Evolutionary conservation across 2,329 filamentous ascomycete genomes (phyloP), one percentile per base, ranked within the genome.

Genomic region (Chrysoporthe cubensis): DNA sequence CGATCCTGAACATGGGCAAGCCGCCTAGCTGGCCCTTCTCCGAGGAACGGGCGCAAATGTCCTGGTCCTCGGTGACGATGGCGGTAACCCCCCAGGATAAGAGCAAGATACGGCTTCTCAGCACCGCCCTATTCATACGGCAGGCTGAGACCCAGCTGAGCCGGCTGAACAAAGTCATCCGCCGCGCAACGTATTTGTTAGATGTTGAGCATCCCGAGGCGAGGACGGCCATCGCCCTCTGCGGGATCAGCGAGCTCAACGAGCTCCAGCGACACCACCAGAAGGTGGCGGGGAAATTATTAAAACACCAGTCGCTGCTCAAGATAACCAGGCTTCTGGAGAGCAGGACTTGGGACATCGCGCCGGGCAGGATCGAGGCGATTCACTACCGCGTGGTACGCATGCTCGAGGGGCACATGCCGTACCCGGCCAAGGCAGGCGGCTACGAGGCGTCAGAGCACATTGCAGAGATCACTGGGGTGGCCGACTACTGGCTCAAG

Each of bases 221-320:
- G 11, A 44, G 42, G 43, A 26, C 58, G 5, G 21, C 32, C 1
- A 48, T 43, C 37, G 68, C 68, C 6, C 37, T 21, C 9, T 57
- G 52, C 44, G 62, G 62, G 4, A 32, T 52, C 1, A 34, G 40
- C 9, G 64, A 67, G 32, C 62, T 69, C 9, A 18, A 32, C 14
- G 9, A 34, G 11, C 44, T 68, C 0, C n/a, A 42, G 18, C n/a
- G 43, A 13, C 66, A 61, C 34, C 66, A 62, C 4, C 26, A 46
- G 3, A 54, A 37, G 14, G 58, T 68, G n/a, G 65, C 66, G 18
- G 59, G 40, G 26, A 54, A n/a, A 7, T 52, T 69, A 3, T 40
- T 69, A 26, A 69, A 69, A 59, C 65, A 69, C 66, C 68, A 69
- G 59, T 14, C 21, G 7, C 66, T 69, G n/a, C 62, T 68, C 13